Evolutionary conservation across 768 basidiomycete species (phyloP), one percentile per base, ranked within the genome.

Genomic region (Leccinum barrowsii): DNA sequence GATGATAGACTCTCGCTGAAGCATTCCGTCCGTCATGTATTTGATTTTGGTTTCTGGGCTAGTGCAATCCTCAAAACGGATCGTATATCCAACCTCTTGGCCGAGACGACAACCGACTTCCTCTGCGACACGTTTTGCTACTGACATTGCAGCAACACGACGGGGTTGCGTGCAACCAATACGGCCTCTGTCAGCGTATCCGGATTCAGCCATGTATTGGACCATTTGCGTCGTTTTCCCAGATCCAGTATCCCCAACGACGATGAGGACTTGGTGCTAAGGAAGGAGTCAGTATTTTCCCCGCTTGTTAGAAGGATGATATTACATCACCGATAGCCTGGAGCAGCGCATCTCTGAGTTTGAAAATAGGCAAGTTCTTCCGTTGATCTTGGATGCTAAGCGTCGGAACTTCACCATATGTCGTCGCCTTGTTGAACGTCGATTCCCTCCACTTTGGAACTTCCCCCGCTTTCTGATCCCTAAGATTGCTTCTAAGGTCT

Each of bases 1-100:
- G n/a, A n/a, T n/a, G n/a, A n/a, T n/a, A 63, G 90, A 93, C 79
- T 99, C 97, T 75, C 97, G 85, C 68, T 98, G 92, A 24, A 99
- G 82, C 94, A 99, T 98, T 78, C 97, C 97, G 70, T 98, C 97
- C 68, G 97, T 99, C 97, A 99, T 98, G 82, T 97, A 99, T 75
- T 98, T 99, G 82, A 99, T 99, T 69, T 90, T 87, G 3, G 97
- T 98, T 75, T 99, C 97, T 4, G 97, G 96, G 69, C 94, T 90
- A 6, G 97, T 98, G 74, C 96, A 94, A 74, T 99, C 97, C 77
- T 99, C 97, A 73, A 99, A 99, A 78, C 97, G 96, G 66, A 99
- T 98, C 6, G 91, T 91, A 72, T 99, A 99, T 7, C 97, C 97
- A 60, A 99, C 96, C 73, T 98, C 97, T 70, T 95, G 93, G 6